phyloP scores from a whole-genome alignment of 176 grass and related monocot genomes.

The Oryza australiensis region DNA sequence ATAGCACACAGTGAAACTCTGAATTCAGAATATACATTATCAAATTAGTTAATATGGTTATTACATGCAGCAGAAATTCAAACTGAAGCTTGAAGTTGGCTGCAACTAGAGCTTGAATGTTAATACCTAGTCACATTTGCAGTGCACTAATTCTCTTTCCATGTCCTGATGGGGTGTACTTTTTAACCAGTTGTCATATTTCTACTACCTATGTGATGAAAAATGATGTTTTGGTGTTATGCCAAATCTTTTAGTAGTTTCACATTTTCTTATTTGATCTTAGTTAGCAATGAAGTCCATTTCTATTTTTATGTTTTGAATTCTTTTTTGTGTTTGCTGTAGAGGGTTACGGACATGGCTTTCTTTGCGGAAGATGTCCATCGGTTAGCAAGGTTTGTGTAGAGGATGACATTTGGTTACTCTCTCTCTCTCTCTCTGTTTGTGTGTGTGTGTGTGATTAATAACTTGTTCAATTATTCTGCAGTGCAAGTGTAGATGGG shows the following conservation, averaged over 20 bases:
- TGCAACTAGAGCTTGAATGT: neutral
- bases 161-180: neutral
- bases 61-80: neutral
- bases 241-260: neutral
- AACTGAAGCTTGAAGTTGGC: slow-evolving; percentile 1
- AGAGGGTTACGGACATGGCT: slow-evolving; percentile 98
- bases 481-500: slow-evolving; percentile 92
- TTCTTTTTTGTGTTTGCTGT: slow-evolving; percentile 46
- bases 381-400: slow-evolving; percentile 76
- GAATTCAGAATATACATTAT: neutral
- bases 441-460: neutral
- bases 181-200: neutral
- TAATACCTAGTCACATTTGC: slow-evolving; percentile 8
- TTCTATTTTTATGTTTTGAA: slow-evolving; percentile 36
- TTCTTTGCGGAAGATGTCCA: slow-evolving; percentile 99
- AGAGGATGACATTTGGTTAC: slow-evolving; percentile 3
- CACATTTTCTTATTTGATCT: neutral
- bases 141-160: neutral
- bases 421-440: neutral
- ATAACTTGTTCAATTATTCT: slow-evolving; percentile 22
- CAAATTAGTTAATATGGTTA: neutral
- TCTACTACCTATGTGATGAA: neutral
- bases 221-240: neutral
- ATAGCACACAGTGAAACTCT: neutral
- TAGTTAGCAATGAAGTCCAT: neutral